Conservation (phyloP, 805 yeast genomes). For the Blastobotrys muscicola region DNA sequence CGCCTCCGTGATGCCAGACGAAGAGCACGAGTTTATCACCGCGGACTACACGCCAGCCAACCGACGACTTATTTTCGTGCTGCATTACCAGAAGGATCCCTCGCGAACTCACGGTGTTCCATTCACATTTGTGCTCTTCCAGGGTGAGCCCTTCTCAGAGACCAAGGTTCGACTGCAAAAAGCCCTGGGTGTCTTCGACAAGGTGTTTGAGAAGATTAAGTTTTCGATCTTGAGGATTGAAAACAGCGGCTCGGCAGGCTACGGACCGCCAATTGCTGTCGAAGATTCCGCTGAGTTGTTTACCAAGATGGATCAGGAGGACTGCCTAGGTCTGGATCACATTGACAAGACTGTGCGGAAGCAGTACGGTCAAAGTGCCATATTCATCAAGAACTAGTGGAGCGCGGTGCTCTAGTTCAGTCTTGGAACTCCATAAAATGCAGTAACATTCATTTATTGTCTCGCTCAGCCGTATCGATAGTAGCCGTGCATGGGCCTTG, state of each 20-base stretch:
- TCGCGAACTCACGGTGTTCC: constrained; percentile 72
- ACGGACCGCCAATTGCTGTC: constrained; percentile 19
- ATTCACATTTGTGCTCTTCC: constrained; percentile 61
- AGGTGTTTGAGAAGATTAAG: constrained; percentile 68
- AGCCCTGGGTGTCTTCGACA: constrained; percentile 65
- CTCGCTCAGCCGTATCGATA: no score
- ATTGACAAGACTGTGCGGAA: constrained; percentile 69
- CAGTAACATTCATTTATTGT: background rate
- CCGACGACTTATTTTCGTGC: constrained; percentile 49
- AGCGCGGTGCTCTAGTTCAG: no score
- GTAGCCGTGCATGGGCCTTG: background rate
- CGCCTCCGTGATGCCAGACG: constrained; percentile 40
- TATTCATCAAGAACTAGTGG: constrained; percentile 37
- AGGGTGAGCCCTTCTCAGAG: constrained; percentile 53
- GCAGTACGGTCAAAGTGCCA: constrained; percentile 44
- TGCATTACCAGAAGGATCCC: constrained; percentile 68
- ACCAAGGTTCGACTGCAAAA: constrained; percentile 60
- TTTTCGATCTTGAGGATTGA: constrained; percentile 42
- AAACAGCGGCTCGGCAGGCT: constrained; percentile 1
- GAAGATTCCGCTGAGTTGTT: constrained; percentile 44
- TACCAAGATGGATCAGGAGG: constrained; percentile 38
- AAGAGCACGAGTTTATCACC: constrained; percentile 21
- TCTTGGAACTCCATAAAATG: background rate
- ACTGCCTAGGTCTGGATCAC: constrained; percentile 70
- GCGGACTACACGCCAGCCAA: constrained; percentile 20